Conservation (phyloP, 2,329 filamentous ascomycete genomes). For the Ceratocystis destructans region DNA sequence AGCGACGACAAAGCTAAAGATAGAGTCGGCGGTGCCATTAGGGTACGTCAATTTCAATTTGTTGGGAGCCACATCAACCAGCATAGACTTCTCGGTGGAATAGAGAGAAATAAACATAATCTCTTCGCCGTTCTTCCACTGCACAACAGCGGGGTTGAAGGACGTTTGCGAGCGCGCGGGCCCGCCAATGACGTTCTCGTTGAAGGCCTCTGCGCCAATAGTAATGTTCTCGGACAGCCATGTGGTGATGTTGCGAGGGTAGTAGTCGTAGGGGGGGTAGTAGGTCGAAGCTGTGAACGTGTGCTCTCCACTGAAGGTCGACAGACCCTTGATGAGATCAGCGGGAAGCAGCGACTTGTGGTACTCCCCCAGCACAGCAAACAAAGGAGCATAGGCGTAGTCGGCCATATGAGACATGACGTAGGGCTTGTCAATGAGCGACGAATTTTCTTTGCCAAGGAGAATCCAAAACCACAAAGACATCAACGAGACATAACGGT, state of each 20-base stretch:
- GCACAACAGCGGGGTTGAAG: constrained; percentile 47
- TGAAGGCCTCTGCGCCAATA: constrained; percentile 46
- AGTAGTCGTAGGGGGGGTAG: constrained; percentile 44
- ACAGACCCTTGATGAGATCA: constrained; percentile 30
- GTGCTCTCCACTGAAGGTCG: constrained; percentile 39
- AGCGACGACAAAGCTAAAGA: constrained; percentile 38
- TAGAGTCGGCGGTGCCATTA: constrained; percentile 33
- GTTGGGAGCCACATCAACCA: constrained; percentile 30
- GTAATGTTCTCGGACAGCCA: constrained; percentile 44
- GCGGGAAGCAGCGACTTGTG: constrained; percentile 36
- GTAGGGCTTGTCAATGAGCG: constrained; percentile 31
- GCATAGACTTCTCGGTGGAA: constrained; percentile 29
- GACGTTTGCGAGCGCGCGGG: constrained; percentile 36
- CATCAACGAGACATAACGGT: constrained; percentile 42
- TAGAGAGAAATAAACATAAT: constrained; percentile 27
- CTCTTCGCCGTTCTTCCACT: constrained; percentile 38
- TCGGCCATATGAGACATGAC: constrained; percentile 47
- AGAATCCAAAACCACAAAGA: constrained; percentile 46
- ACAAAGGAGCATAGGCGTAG: constrained; percentile 43
- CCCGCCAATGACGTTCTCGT: constrained; percentile 42
- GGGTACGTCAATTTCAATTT: constrained; percentile 41
- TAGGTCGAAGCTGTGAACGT: constrained; percentile 39
- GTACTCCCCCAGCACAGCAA: constrained; percentile 39
- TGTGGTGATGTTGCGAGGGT: constrained; percentile 43
- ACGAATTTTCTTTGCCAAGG: constrained; percentile 35